Evolutionary conservation across 2,329 filamentous ascomycete species (phyloP).

Genomic region (Cadophora malorum): DNA sequence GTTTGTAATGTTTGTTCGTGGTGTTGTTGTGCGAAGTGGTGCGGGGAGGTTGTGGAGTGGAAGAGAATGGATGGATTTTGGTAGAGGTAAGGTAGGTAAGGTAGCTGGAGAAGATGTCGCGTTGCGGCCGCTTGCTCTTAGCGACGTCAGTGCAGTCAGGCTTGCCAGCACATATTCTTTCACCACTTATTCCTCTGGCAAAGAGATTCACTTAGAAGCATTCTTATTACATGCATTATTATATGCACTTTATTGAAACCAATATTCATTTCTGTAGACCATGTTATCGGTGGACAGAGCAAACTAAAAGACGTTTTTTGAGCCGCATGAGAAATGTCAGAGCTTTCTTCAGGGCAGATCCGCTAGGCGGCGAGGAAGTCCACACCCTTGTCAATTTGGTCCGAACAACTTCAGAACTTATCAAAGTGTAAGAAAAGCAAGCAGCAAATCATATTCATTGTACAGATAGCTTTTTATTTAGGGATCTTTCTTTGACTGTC

Average conservation of each 20-base stretch:
- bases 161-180: background rate
- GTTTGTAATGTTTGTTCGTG: slow-evolving; percentile 23
- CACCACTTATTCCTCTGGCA: background rate
- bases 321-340: slow-evolving; percentile 10
- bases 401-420: background rate
- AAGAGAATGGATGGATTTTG: slow-evolving; percentile 19
- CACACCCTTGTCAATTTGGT: background rate
- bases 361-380: background rate
- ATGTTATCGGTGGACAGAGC: background rate
- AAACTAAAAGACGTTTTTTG: background rate
- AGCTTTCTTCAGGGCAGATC: slow-evolving; percentile 7
- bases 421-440: background rate
- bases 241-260: background rate
- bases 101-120: slow-evolving; percentile 11
- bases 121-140: slow-evolving; percentile 9
- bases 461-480: too few species aligned
- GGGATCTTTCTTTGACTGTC: too few species aligned
- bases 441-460: background rate
- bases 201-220: background rate
- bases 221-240: background rate
- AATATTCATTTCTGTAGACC: background rate
- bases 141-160: slow-evolving; percentile 12
- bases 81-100: background rate
- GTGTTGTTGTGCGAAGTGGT: slow-evolving; percentile 20
- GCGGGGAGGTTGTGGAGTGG: slow-evolving; percentile 22